These are phyloP conservation scores for Prunella vulgaris DNA, from an alignment of 257 asterid species.

Conservation along the genomic window DNA sequence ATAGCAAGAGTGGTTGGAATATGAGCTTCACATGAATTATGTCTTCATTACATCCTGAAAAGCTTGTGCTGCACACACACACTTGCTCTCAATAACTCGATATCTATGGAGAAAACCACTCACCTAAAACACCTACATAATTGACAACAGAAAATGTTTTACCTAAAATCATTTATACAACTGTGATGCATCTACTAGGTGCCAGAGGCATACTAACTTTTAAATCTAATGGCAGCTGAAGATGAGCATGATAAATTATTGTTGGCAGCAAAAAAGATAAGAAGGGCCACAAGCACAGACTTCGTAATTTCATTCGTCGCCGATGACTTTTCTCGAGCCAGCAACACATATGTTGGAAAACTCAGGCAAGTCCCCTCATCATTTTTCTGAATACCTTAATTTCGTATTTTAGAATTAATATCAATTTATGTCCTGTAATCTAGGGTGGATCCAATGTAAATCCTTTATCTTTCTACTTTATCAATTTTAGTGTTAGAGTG, in stretches of 20 bases:
- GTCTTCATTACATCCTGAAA: background rate
- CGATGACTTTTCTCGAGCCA: slow-evolving; percentile 83
- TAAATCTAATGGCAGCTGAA: slow-evolving; percentile 56
- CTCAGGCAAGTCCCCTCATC: slow-evolving; percentile 42
- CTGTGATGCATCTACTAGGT: background rate
- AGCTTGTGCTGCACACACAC: background rate
- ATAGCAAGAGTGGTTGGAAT: background rate
- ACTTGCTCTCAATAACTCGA: background rate
- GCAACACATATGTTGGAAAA: slow-evolving; percentile 86
- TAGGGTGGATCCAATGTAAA: too few relatives aligned
- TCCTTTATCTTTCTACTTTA: too few relatives aligned
- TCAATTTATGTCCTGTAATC: too few relatives aligned
- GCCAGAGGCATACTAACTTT: slow-evolving; percentile 15
- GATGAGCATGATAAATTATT: slow-evolving; percentile 65
- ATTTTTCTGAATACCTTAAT: background rate
- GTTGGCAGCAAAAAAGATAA: slow-evolving; percentile 70
- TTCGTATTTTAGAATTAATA: background rate
- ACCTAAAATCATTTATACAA: background rate
- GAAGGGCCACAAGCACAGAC: slow-evolving; percentile 84
- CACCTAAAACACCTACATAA: background rate
- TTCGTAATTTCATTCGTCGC: slow-evolving; percentile 78
- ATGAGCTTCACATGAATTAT: background rate
- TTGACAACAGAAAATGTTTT: background rate
- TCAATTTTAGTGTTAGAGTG: too few relatives aligned
- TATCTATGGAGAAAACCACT: background rate